Evolutionary conservation across 345 rosid species (phyloP), one percentile per base, ranked within the genome.

Genomic region (Mangifera indica): DNA sequence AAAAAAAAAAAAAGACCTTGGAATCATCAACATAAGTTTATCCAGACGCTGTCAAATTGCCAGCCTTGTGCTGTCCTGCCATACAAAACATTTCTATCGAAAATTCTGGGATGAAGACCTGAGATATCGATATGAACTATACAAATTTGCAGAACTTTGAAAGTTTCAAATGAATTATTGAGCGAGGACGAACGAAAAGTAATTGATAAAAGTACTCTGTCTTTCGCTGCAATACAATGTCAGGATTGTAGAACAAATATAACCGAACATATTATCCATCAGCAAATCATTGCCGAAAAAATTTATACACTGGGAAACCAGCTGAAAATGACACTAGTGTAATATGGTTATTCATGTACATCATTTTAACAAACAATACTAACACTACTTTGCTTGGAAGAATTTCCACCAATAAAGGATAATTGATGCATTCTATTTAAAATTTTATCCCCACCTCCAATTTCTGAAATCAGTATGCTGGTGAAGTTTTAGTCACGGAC

Each of bases 401-500:
- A 40, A 45, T 49, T 45, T 46, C 8, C 5, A 34, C 55, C n/a
- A 57, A 32, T 10, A 18, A 26, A 10, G 34, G 54, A 20, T 22
- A 10, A n/a, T 57, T 51, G 40, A 74, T 17, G 32, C 44, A 24
- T 22, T 55, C 10, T 12, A 9, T 44, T 69, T 18, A 15, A 7
- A 18, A 59, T 58, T 49, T 34, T 26, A 59, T 21, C 34, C 34
- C 42, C 4, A 46, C 22, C 53, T 22, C n/a, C 49, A 22, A 20
- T 2, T 37, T 34, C 49, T 20, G 65, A 51, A 1, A 24, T 24
- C 12, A 46, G 45, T 42, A 37, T 2, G 29, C 55, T 5, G n/a
- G 8, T 62, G 55, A 58, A 32, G 26, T 61, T 54, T 66, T 78
- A 80, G 8, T 7, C 21, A 15, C 78, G 78, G 59, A 84, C 9